Base-by-base conservation (phyloP, 768 basidiomycete species). In the Inosperma sp. region DNA sequence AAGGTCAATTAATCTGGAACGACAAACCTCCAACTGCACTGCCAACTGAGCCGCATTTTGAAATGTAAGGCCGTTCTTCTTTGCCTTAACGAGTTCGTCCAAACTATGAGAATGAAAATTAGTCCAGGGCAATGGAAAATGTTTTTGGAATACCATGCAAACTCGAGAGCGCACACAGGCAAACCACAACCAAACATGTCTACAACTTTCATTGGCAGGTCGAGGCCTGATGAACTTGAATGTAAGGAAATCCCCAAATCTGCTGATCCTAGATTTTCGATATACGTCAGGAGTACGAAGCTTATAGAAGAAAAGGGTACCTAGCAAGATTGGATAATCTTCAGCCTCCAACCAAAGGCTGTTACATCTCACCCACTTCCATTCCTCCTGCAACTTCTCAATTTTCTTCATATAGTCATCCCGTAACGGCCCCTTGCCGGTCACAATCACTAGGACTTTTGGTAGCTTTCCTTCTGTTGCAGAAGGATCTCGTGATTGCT, bases 151-250 rank as follows among this genome's bases (percentile, higher is more conserved):
- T 54, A 94, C 93, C 91, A 95, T 34, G 75, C 70, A 62, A 95
- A 99, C 42, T 84, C 76, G 3, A 93, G 75, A 0, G 96, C 94
- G 54, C 94, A 88, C 7, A 97, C 96, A 0, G 95, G 95, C 49
- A 98, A 73, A 4, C 86, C 86, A 59, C 94, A 97, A 4, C 96
- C 96, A 70, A 98, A 97, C 95, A 98, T 97, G 66, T 99, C 96
- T 6, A 99, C 93, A 4, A 99, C 83, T 67, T 99, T 99, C 96
- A 99, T 99, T 3, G 96, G 96, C 48, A 99, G 72, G 68, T 99
- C 96, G 50, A 93, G 70, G 1, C 80, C 87, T 2, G 91, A 94
- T 0, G 91, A 92, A 65, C 91, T 94, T 5, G 83, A 81, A 69
- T 99, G 96, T 43, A 99, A 69, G 54, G 83, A 93, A 51, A 98